Evolutionary conservation across 257 asterid species (phyloP), one percentile per base, ranked within the genome.

Genomic region (Cruciata laevipes): DNA sequence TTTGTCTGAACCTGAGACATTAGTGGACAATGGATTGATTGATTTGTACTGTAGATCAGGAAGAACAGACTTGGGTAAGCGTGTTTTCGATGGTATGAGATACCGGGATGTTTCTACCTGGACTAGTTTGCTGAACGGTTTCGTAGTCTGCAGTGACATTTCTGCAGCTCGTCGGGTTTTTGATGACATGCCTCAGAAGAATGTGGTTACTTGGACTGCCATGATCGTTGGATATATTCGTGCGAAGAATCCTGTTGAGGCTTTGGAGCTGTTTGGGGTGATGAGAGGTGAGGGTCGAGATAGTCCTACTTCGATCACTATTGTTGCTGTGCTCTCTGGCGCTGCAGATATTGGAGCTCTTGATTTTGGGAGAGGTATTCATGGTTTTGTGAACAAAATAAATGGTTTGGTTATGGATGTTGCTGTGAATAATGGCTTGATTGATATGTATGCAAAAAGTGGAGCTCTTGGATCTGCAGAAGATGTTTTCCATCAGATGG

Each of bases 341-440:
- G 87, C 91, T 84, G 95, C 97, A 24, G 97, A 90, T 77, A 77
- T 80, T 35, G 97, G 95, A 52, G 97, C 95, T 24, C 85, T 86
- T 76, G 82, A 87, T 70, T 75, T 83, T 49, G 95, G 97, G 60
- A 76, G 76, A 51, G 83, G 83, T 0, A 72, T 83, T 73, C 97
- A 90, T 68, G 96, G 86, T 23, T 84, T 81, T 72, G 67, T 80
- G 13, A 73, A 76, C 61, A 90, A 90, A 78, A 77, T 88, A 25
- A 18, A 58, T 17, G 85, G 87, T 61, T 82, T 84, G 20, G 74
- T 32, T 47, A 33, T 8, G 10, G 83, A 84, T 74, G 82, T 71
- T 73, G 81, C 84, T 3, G 85, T 86, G 71, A 86, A 82, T 69
- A 90, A 87, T 73, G 96, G 83, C 44, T 69, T 90, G 75, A 77